These are phyloP conservation scores for Labyrinthula sp. DNA, from an alignment of 352 stramenopile genomes.

Conservation along the genomic window DNA sequence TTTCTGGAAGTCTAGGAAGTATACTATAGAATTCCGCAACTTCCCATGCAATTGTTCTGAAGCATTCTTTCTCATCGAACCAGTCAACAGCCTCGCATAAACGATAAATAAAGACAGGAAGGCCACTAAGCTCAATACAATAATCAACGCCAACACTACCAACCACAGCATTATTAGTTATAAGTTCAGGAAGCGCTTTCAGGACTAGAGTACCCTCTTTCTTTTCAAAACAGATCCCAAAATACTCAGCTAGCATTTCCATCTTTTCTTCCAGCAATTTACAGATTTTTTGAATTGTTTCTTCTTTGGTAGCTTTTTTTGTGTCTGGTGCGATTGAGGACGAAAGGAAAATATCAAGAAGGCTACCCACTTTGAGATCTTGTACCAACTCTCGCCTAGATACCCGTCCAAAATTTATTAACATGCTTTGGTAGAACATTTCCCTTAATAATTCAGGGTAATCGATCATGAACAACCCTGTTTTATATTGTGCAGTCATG, in stretches of 20 bases:
- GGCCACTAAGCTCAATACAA: neutral
- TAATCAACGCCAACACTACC: no score
- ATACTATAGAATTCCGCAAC: slow-evolving; percentile 7
- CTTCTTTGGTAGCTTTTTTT: no score
- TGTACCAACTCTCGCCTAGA: no score
- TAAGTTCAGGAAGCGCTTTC: slow-evolving; percentile 13
- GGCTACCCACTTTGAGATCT: no score
- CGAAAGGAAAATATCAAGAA: no score
- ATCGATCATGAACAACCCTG: slow-evolving; percentile 25
- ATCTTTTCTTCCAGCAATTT: slow-evolving; percentile 11
- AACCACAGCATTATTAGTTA: no score
- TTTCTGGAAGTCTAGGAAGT: neutral
- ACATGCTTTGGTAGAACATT: slow-evolving; percentile 18
- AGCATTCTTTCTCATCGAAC: slow-evolving; percentile 24
- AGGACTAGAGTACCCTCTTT: slow-evolving; percentile 1
- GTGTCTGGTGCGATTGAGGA: no score
- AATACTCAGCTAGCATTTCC: slow-evolving; percentile 27
- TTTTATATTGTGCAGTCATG: slow-evolving; percentile 14
- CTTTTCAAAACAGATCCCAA: slow-evolving; percentile 17
- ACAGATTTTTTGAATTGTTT: no score
- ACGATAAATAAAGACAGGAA: slow-evolving; percentile 12
- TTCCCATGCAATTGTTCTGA: slow-evolving; percentile 8
- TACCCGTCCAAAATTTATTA: slow-evolving; percentile 15
- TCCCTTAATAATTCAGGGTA: slow-evolving; percentile 6
- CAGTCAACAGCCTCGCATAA: slow-evolving; percentile 14